phyloP scores from a whole-genome alignment of 495 filamentous ascomycete genomes.

The Darksidea phi region DNA sequence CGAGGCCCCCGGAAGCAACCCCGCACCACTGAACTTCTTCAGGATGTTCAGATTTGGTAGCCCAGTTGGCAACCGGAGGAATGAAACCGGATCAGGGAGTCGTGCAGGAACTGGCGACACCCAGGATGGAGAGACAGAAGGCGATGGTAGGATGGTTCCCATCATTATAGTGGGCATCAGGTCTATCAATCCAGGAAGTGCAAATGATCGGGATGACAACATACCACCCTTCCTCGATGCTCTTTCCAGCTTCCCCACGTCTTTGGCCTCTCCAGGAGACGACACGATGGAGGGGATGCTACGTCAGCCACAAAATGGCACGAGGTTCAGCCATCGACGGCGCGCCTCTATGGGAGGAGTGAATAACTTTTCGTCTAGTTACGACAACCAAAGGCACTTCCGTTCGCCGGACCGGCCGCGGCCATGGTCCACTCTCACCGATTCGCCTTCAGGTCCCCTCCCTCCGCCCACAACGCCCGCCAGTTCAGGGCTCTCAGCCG shows the following conservation, averaged over 20 bases:
- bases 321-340: conserved; percentile 55
- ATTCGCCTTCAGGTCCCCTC: conserved; percentile 60
- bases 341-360: conserved; percentile 52
- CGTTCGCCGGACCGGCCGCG: conserved; percentile 43
- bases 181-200: conserved; percentile 59
- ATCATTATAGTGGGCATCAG: conserved; percentile 72
- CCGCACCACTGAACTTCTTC: conserved; percentile 49
- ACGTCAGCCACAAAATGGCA: conserved; percentile 43
- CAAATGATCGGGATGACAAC: conserved; percentile 49
- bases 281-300: conserved; percentile 42
- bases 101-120: conserved; percentile 35
- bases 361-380: conserved; percentile 45
- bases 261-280: conserved; percentile 38
- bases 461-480: conserved; percentile 71
- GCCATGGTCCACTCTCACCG: conserved; percentile 47
- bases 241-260: conserved; percentile 50
- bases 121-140: conserved; percentile 51
- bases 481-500: conserved; percentile 58
- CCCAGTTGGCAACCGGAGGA: conserved; percentile 24
- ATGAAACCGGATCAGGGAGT: conserved; percentile 23
- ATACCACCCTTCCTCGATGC: conserved; percentile 62
- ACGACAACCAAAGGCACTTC: conserved; percentile 53
- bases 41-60: conserved; percentile 50
- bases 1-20: conserved; percentile 29
- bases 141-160: conserved; percentile 63